Base-by-base conservation (phyloP, 129 eudicot genomes). In the Escallonia rubra region DNA sequence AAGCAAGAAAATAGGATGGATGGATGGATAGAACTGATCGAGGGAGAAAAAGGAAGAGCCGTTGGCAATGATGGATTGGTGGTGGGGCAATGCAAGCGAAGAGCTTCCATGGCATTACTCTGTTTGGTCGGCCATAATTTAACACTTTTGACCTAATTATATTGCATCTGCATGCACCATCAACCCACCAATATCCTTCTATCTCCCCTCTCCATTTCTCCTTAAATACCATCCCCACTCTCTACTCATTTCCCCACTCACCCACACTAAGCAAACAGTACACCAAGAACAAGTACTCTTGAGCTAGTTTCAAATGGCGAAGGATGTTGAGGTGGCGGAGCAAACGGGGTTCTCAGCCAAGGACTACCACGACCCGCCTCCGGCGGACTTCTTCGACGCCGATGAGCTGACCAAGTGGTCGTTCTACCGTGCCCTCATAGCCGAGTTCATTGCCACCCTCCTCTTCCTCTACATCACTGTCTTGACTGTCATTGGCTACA, bases 401-500 rank as follows among this genome's bases (percentile, higher is more conserved):
- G 57, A 69, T 10, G 74, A 69, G 41, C n/a, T 69, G 38, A 10
- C 38, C 0, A 58, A 69, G 46, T 69, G 74, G 74, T 69, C 74
- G 39, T 69, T 69, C 8, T 69, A 69, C 58, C 58, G 74, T 40
- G 74, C 74, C 13, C 6, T 68, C 5, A 68, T 68, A 9, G 72
- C 72, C 4, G 72, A 68, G 54, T 68, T 68, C n/a, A 43, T 69
- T n/a, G 74, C 74, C 66, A 69, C 74, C 66, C 47, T 69, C 10
- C 74, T 72, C 14, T 72, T 72, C 57, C 76, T 72, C 4, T 72
- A 72, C 70, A 63, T 72, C 3, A 72, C 76, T 41, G 67, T 72
- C 0, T 55, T 72, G 62, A 72, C 76, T 23, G 76, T 72, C 2
- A 72, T 72, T 9, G 76, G 76, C 4, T 72, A 72, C 64, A 72